Percentiles rank a stretch among this genome's conserved stretches.
These are phyloP conservation scores for Neurospora hispaniola DNA, from an alignment of 495 filamentous ascomycete species.

Conservation along the genomic window DNA sequence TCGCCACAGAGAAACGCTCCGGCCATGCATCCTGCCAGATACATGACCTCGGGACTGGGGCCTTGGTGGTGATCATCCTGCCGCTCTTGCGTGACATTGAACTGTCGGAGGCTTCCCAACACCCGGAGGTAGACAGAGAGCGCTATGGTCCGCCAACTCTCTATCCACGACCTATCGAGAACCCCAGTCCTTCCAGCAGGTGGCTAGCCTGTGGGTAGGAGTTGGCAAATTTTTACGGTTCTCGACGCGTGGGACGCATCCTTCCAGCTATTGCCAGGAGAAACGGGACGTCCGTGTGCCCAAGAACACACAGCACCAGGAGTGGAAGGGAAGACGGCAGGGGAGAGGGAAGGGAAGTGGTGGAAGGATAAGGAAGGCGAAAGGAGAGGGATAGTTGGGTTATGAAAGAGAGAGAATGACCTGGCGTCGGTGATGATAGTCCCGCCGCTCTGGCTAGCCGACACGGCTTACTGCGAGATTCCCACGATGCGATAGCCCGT, in stretches of 20 bases:
- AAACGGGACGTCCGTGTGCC: neutral
- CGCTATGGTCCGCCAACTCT: neutral
- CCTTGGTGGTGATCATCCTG: neutral
- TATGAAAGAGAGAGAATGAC: neutral
- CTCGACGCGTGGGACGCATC: conserved; percentile 1
- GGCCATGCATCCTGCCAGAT: neutral
- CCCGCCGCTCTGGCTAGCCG: conserved; percentile 3
- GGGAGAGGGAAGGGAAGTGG: neutral
- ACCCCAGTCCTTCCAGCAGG: conserved; percentile 5
- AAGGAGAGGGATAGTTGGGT: neutral
- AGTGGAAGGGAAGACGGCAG: neutral
- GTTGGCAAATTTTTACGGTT: conserved; percentile 5
- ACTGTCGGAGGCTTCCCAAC: neutral
- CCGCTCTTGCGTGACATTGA: neutral
- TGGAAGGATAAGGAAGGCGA: neutral
- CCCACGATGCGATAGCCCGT: neutral
- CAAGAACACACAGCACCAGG: neutral
- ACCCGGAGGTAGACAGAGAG: neutral
- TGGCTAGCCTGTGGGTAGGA: conserved; percentile 3
- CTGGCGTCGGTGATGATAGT: conserved; percentile 4
- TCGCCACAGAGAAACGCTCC: neutral
- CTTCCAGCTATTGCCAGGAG: conserved; percentile 2
- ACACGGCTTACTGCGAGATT: neutral
- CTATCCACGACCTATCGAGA: neutral
- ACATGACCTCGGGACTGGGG: neutral